phyloP scores from a whole-genome alignment of 1,139 yeast species.

The Magnusiomyces paraingens region DNA sequence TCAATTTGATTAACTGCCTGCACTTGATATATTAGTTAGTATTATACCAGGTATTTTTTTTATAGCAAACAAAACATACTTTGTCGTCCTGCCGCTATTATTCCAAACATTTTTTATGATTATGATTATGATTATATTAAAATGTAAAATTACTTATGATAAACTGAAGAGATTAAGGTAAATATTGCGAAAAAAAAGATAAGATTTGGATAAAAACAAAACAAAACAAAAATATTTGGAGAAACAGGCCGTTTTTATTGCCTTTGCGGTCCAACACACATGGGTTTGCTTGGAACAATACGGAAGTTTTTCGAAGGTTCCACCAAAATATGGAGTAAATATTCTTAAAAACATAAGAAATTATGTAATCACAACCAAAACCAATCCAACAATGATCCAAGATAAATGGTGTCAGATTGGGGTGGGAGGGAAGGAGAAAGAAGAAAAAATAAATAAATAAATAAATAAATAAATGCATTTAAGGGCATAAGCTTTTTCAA shows the following conservation, averaged over 20 bases:
- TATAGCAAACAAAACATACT: conserved; percentile 19
- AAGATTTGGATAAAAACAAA: not conserved
- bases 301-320: not conserved
- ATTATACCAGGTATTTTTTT: not conserved
- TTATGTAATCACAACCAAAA: not conserved
- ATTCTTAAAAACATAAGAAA: not conserved
- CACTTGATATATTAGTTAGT: conserved; percentile 31
- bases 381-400: too few species aligned
- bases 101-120: conserved; percentile 37
- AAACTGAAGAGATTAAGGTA: not conserved
- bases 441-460: not conserved
- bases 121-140: not conserved
- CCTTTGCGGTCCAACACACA: conserved; percentile 7
- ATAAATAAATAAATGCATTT: conserved; percentile 8
- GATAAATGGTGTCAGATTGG: too few species aligned
- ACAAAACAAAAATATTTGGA: too few species aligned
- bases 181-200: not conserved
- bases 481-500: not conserved
- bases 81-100: conserved; percentile 42
- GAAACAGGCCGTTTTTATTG: too few species aligned
- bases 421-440: too few species aligned
- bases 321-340: not conserved
- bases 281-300: not conserved
- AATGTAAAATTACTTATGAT: not conserved
- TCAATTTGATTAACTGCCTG: conserved; percentile 45